phyloP scores from a whole-genome alignment of 202 grass and related monocot genomes.

The Brachypodium distachyon region DNA sequence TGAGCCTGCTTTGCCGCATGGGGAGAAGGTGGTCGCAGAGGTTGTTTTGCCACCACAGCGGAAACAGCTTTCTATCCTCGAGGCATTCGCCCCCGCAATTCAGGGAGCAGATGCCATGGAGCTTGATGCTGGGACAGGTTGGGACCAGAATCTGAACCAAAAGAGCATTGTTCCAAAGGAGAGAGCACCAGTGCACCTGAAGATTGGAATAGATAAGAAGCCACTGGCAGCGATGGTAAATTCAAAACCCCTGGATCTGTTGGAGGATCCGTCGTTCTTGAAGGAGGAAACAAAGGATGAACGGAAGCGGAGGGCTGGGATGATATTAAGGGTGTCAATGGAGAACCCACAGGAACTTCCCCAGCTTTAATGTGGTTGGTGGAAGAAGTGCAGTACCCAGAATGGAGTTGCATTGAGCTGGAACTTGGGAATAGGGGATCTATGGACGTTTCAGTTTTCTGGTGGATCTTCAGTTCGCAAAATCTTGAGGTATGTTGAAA shows the following conservation, averaged over 20 bases:
- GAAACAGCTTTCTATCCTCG: slow-evolving; percentile 59
- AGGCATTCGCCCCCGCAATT: slow-evolving; percentile 65
- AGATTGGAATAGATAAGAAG: slow-evolving; percentile 49
- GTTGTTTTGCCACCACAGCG: slow-evolving; percentile 26
- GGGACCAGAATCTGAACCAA: slow-evolving; percentile 29
- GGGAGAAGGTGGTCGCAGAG: slow-evolving; percentile 53
- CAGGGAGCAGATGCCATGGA: slow-evolving; percentile 35
- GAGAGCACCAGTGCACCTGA: slow-evolving; percentile 58
- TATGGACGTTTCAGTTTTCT: slow-evolving; percentile 8
- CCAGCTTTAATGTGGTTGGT: slow-evolving; percentile 26
- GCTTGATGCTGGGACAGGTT: slow-evolving; percentile 23
- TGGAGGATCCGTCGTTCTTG: slow-evolving; percentile 48
- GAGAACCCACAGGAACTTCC: slow-evolving; percentile 67
- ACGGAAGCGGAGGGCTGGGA: slow-evolving; percentile 59
- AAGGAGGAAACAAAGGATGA: slow-evolving; percentile 80
- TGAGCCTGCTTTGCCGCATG: slow-evolving; percentile 42
- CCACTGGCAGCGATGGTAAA: slow-evolving; percentile 10
- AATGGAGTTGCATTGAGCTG: slow-evolving; percentile 23
- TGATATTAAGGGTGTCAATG: slow-evolving; percentile 80
- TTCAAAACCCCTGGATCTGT: slow-evolving; percentile 32
- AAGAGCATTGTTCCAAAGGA: slow-evolving; percentile 50
- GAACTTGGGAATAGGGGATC: not conserved
- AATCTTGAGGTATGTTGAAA: slow-evolving; percentile 34
- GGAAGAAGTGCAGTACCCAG: not conserved
- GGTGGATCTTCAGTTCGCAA: not conserved